Base-by-base conservation (phyloP, 164 flowering plant genomes). In the Chimonanthus salicifolius region DNA sequence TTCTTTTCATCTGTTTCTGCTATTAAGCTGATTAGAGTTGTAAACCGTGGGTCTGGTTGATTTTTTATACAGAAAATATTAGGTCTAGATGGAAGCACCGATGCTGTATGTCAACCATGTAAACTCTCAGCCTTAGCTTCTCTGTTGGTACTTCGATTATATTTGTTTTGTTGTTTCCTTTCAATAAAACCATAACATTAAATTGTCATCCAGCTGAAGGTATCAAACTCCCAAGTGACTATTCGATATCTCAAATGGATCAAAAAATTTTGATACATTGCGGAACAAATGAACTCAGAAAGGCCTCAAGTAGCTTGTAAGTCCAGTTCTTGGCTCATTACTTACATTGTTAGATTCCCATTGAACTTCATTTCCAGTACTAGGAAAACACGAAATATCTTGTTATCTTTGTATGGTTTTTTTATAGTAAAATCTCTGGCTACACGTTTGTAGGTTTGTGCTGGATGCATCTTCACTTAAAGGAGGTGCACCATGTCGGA, bases 401-500 rank as follows among this genome's bases (percentile, higher is more conserved):
- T 33, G 33, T 33, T 33, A 33, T 33, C 33, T 33, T 33, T 33
- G 33, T 1, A 33, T 33, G 33, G 33, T 33, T 33, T 33, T 33
- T 33, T 33, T 1, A 33, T 33, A 33, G 33, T 33, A 33, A 33
- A 33, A 33, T 33, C 58, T 9, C 60, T 54, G 74, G 33, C 33
- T 33, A 33, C 33, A 33, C 33, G 33, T 33, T 33, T 33, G 33
- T 33, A 94, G 97, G 84, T 81, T 87, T 79, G 81, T 84, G 67
- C 80, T 95, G 78, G 97, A 92, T 75, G 83, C 85, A 18, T 88
- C 94, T 69, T 84, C 88, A 3, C 79, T 91, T n/a, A 88, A 85
- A 78, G 98, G 97, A 60, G 98, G 99, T 18, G 93, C 96, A 13
- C 99, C 96, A 4, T 91, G 93, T 16, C 86, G 96, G 81, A 91